Percentiles rank a stretch among this genome's conserved stretches.
Evolutionary conservation across 768 basidiomycete species (phyloP).

Genomic region (Suillus ampliporus): DNA sequence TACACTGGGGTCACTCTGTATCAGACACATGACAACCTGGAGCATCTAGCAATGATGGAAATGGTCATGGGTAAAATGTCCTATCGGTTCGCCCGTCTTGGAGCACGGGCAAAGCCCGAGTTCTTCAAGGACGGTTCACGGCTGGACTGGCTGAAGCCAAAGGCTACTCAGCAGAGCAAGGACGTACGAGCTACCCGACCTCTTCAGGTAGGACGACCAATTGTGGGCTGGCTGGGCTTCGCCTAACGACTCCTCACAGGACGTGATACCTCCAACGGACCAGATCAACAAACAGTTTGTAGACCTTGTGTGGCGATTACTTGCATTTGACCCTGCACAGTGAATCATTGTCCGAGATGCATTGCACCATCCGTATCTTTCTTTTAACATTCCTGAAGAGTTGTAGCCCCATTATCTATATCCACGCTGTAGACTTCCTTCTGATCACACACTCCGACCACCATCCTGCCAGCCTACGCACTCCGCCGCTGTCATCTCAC

Average conservation of each 20-base stretch:
- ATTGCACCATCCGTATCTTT: slow-evolving; percentile 87
- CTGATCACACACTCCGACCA: slow-evolving; percentile 2
- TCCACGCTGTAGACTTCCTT: slow-evolving; percentile 38
- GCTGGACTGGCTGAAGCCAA: slow-evolving; percentile 92
- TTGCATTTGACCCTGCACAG: slow-evolving; percentile 88
- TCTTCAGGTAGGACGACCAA: slow-evolving; percentile 60
- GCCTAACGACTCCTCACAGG: slow-evolving; percentile 48
- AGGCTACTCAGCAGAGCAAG: slow-evolving; percentile 86
- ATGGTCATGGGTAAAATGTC: slow-evolving; percentile 99
- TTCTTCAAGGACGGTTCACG: slow-evolving; percentile 88
- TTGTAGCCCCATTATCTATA: slow-evolving; percentile 54
- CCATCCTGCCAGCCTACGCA: slow-evolving; percentile 4
- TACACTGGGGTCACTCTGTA: slow-evolving; percentile 98
- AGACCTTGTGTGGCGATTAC: slow-evolving; percentile 84
- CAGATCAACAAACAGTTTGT: slow-evolving; percentile 79
- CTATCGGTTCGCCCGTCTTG: slow-evolving; percentile 76
- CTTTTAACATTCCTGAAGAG: slow-evolving; percentile 69
- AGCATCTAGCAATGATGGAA: slow-evolving; percentile 99
- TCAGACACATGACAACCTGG: slow-evolving; percentile 98
- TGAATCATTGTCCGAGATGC: slow-evolving; percentile 90
- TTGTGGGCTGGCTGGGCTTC: slow-evolving; percentile 16
- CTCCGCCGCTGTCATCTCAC: slow-evolving; percentile 8
- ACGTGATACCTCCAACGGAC: slow-evolving; percentile 83
- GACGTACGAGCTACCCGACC: slow-evolving; percentile 88
- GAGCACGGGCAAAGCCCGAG: slow-evolving; percentile 84